These are phyloP conservation scores for Potentilla sterilis DNA, from an alignment of 306 rosid species.

Conservation along the genomic window DNA sequence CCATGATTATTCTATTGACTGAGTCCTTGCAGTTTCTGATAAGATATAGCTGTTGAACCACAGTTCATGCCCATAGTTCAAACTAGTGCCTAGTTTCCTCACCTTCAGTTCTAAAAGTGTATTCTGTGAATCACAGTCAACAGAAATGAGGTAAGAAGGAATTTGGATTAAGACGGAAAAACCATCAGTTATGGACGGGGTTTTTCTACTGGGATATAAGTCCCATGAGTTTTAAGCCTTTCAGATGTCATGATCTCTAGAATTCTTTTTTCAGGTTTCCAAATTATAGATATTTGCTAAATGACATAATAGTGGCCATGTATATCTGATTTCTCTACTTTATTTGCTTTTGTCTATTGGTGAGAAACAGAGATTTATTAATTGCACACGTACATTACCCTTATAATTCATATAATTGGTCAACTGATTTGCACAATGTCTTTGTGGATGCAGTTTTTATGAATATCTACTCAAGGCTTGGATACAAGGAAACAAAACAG, in stretches of 20 bases:
- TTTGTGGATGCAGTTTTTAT: conserved; percentile 46
- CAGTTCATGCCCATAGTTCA: background rate
- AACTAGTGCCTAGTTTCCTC: background rate
- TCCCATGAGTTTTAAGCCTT: background rate
- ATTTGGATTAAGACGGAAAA: background rate
- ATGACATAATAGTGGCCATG: background rate
- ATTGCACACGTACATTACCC: background rate
- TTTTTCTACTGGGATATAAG: background rate
- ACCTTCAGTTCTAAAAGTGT: background rate
- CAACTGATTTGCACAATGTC: conserved; percentile 17
- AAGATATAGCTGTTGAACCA: background rate
- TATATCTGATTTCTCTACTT: background rate
- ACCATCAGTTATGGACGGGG: background rate
- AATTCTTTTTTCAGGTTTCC: background rate
- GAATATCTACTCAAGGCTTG: conserved; percentile 71
- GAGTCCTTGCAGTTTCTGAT: background rate
- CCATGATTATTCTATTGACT: background rate
- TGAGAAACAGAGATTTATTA: too few species aligned
- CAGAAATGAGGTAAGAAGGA: background rate
- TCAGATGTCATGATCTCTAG: background rate
- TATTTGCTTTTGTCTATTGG: background rate
- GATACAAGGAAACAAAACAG: conserved; percentile 69
- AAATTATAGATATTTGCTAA: background rate
- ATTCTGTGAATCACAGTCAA: background rate
- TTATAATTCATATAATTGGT: background rate